Conservation (phyloP, 345 rosid species). For the Atalantia buxifolia region DNA sequence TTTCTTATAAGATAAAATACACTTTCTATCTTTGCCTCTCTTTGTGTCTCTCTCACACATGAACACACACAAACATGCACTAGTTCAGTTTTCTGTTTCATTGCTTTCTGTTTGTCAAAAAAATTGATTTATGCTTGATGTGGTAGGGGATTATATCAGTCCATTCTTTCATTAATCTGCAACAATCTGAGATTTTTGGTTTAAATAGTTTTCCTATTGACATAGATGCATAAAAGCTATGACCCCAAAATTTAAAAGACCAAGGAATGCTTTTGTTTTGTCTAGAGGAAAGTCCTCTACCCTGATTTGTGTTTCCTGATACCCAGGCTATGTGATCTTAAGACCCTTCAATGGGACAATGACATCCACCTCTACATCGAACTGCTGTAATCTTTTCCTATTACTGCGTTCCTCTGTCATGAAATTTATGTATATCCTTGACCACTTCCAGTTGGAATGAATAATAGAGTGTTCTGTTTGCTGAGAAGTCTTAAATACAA, state of each 20-base stretch:
- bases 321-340: not conserved
- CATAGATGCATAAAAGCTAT: not conserved
- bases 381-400: not conserved
- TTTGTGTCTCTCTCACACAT: not conserved
- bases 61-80: not conserved
- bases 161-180: not conserved
- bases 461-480: not conserved
- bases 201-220: not conserved
- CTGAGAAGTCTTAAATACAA: not conserved
- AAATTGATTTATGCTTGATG: not conserved
- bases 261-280: not conserved
- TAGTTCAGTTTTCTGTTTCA: not conserved
- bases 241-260: not conserved
- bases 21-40: not conserved
- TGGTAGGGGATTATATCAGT: not conserved
- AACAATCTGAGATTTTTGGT: not conserved
- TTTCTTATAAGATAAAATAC: too few species aligned
- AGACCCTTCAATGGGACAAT: not conserved
- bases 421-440: not conserved
- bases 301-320: not conserved
- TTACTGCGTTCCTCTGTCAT: not conserved
- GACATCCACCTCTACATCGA: not conserved
- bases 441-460: not conserved
- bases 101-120: not conserved
- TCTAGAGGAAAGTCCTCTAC: not conserved